Percentiles rank a stretch among this genome's conserved stretches.
phyloP scores from a whole-genome alignment of 139 green algal genomes.

The Volvox reticuliferus region DNA sequence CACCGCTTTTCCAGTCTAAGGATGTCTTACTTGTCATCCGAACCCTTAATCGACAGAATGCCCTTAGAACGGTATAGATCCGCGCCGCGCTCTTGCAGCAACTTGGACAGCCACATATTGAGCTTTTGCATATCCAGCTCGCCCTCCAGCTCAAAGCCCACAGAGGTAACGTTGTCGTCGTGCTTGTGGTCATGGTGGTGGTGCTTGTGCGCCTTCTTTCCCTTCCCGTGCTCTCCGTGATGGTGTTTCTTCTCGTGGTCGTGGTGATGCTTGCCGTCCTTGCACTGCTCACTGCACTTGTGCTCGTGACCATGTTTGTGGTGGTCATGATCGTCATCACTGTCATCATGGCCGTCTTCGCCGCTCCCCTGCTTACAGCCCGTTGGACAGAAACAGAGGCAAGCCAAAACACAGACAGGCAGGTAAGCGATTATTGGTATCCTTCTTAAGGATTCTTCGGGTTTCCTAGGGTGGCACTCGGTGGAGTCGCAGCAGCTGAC shows the following conservation, averaged over 20 bases:
- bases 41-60: conserved; percentile 80
- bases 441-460: too few species aligned
- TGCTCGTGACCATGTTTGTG: conserved; percentile 48
- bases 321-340: conserved; percentile 38
- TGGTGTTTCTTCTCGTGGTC: neutral
- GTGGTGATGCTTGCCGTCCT: conserved; percentile 23
- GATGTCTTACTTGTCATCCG: conserved; percentile 75
- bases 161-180: conserved; percentile 69
- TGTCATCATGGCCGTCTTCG: conserved; percentile 47
- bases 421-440: too few species aligned
- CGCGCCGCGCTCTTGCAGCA: conserved; percentile 78
- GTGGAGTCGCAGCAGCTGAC: too few species aligned
- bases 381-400: too few species aligned
- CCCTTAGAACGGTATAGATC: conserved; percentile 91
- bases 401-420: too few species aligned
- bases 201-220: conserved; percentile 8
- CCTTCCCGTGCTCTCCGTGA: neutral
- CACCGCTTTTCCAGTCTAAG: too few species aligned
- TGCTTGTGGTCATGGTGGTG: conserved; percentile 67
- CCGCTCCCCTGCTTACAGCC: conserved; percentile 8
- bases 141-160: conserved; percentile 75
- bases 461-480: too few species aligned
- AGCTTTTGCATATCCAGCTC: conserved; percentile 76
- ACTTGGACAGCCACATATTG: conserved; percentile 79
- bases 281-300: conserved; percentile 16